Percentiles rank a stretch among this genome's conserved stretches.
Evolutionary conservation across 169 alveolate genomes (phyloP).

Genomic region (Eimeria necatrix): DNA sequence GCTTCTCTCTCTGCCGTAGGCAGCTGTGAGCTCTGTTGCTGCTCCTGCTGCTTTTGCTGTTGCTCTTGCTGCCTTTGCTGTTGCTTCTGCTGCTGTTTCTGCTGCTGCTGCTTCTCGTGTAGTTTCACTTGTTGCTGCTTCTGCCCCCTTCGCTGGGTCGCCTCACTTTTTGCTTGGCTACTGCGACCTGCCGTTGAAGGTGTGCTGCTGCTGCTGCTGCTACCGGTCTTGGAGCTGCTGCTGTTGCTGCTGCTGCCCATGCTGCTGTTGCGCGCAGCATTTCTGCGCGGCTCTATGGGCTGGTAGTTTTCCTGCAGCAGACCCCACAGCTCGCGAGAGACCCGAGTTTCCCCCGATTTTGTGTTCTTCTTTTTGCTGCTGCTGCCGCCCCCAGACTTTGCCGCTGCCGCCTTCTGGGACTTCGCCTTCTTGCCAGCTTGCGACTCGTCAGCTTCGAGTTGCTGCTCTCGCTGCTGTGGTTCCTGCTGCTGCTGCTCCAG

Average conservation of each 20-base stretch:
- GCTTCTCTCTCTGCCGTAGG: background rate
- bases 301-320: constrained; percentile 24
- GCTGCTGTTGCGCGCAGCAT: background rate
- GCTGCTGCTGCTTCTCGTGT: background rate
- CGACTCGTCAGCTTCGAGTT: background rate
- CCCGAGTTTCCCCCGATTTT: background rate
- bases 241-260: constrained; percentile 16
- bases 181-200: background rate
- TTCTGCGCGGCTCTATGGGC: constrained; percentile 31
- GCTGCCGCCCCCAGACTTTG: background rate
- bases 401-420: background rate
- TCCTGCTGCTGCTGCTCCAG: constrained; percentile 26
- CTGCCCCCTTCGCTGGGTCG: background rate
- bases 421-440: background rate
- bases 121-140: background rate
- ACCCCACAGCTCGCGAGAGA: background rate
- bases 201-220: constrained; percentile 42
- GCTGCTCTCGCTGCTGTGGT: background rate
- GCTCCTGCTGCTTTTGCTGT: background rate
- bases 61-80: background rate
- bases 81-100: background rate
- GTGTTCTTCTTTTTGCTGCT: constrained; percentile 2
- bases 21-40: constrained; percentile 6
- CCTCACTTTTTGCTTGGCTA: background rate
- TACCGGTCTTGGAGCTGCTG: constrained; percentile 2